Evolutionary conservation across 2,329 filamentous ascomycete species (phyloP).

Genomic region (Aspergillus proliferans): DNA sequence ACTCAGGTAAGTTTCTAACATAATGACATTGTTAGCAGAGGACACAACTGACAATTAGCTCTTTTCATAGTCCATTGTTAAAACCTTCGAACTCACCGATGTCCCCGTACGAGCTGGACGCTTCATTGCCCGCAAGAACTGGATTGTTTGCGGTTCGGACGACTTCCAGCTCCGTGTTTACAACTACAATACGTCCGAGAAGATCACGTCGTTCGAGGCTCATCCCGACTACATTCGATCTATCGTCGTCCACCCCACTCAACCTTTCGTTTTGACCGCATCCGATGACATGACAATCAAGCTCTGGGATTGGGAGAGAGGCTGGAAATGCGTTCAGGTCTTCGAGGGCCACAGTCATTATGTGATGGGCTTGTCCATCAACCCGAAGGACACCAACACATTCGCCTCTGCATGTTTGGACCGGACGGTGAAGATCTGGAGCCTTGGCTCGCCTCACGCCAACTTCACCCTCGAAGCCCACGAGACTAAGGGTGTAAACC

Average conservation of each 20-base stretch:
- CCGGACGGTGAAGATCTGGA: constrained; percentile 97
- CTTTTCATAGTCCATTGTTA: constrained; percentile 68
- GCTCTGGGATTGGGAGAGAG: constrained; percentile 98
- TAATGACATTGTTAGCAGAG: not conserved
- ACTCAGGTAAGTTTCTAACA: constrained; percentile 55
- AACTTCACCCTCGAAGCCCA: constrained; percentile 97
- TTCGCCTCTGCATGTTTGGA: constrained; percentile 93
- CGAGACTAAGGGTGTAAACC: constrained; percentile 95
- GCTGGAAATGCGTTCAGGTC: constrained; percentile 94
- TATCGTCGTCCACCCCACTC: constrained; percentile 89
- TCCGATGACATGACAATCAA: constrained; percentile 99
- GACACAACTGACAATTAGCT: constrained; percentile 9
- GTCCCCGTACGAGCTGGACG: constrained; percentile 94
- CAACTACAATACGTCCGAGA: constrained; percentile 99
- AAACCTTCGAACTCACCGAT: constrained; percentile 98
- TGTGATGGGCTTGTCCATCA: constrained; percentile 94
- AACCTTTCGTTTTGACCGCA: constrained; percentile 91
- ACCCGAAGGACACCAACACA: constrained; percentile 93
- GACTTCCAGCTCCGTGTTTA: constrained; percentile 86
- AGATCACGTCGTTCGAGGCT: constrained; percentile 93
- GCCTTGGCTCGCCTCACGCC: constrained; percentile 81
- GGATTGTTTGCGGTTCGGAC: constrained; percentile 93
- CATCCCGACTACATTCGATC: constrained; percentile 98
- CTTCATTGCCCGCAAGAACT: constrained; percentile 97
- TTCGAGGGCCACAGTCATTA: constrained; percentile 97